Evolutionary conservation across 2,329 filamentous ascomycete species (phyloP).

Genomic region (Ophiostoma sp.): DNA sequence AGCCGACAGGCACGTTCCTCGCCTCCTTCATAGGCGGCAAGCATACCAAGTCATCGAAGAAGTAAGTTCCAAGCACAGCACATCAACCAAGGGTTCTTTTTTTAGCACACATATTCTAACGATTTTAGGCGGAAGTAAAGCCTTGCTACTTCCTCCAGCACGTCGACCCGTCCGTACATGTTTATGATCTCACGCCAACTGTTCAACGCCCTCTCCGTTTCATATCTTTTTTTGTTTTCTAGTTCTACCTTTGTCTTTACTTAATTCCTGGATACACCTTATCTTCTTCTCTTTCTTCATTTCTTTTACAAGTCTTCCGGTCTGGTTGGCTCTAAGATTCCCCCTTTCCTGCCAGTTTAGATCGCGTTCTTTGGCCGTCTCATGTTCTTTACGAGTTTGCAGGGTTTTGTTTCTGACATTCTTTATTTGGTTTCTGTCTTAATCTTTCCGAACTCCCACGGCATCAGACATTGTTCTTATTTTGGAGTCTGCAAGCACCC

Average conservation of each 20-base stretch:
- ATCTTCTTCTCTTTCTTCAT: neutral
- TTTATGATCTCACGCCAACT: neutral
- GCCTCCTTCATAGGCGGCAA: conserved; percentile 27
- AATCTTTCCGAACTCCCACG: neutral
- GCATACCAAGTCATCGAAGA: conserved; percentile 25
- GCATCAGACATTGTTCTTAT: neutral
- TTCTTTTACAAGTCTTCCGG: conserved; percentile 3
- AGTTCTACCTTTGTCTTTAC: neutral
- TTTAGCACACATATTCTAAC: neutral
- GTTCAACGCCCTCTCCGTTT: neutral
- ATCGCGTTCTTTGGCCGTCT: conserved; percentile 13
- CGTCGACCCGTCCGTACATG: neutral
- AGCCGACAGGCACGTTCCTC: conserved; percentile 18
- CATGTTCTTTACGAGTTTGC: neutral
- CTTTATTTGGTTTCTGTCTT: conserved; percentile 1
- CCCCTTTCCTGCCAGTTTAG: conserved; percentile 21
- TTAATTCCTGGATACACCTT: neutral
- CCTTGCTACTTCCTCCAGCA: neutral
- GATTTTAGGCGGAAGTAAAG: neutral
- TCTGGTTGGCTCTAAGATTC: conserved; percentile 18
- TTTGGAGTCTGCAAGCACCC: neutral
- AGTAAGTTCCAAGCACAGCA: conserved; percentile 23
- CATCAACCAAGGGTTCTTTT: no score
- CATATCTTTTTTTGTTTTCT: neutral
- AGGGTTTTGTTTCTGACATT: neutral